Conservation (phyloP, 2,329 filamentous ascomycete species). For the Aplosporella prunicola region DNA sequence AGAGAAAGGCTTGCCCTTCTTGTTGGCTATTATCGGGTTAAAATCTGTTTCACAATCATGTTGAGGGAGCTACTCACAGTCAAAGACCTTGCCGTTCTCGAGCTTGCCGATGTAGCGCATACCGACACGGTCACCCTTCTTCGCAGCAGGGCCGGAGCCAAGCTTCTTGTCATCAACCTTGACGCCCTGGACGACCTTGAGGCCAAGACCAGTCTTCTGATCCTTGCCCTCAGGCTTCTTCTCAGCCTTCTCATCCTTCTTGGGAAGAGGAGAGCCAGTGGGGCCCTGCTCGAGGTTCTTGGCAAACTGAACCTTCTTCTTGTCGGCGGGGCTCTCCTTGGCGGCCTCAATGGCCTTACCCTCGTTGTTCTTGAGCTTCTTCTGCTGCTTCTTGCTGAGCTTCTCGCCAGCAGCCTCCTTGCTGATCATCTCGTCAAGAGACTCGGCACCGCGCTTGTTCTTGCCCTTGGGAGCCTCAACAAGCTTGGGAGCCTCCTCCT, state of each 20-base stretch:
- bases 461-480: conserved; percentile 50
- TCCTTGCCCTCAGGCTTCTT: conserved; percentile 25
- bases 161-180: conserved; percentile 93
- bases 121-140: conserved; percentile 81
- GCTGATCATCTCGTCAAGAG: conserved; percentile 75
- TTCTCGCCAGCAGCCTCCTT: conserved; percentile 61
- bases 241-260: conserved; percentile 32
- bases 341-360: conserved; percentile 60
- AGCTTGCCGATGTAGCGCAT: conserved; percentile 98
- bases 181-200: conserved; percentile 79
- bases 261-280: conserved; percentile 45
- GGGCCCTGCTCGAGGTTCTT: conserved; percentile 98
- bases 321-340: conserved; percentile 46
- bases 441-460: conserved; percentile 70
- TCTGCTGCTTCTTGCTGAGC: conserved; percentile 90
- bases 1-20: conserved; percentile 94
- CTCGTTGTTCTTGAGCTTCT: conserved; percentile 99
- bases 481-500: conserved; percentile 55
- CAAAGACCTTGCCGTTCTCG: conserved; percentile 86
- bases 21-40: conserved; percentile 62
- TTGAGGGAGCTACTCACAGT: conserved; percentile 51
- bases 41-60: conserved; percentile 4
- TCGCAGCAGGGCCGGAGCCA: conserved; percentile 72
- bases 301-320: conserved; percentile 98
- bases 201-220: conserved; percentile 50